Conservation (phyloP, 495 filamentous ascomycete species). For the Aspergillus sparsus region DNA sequence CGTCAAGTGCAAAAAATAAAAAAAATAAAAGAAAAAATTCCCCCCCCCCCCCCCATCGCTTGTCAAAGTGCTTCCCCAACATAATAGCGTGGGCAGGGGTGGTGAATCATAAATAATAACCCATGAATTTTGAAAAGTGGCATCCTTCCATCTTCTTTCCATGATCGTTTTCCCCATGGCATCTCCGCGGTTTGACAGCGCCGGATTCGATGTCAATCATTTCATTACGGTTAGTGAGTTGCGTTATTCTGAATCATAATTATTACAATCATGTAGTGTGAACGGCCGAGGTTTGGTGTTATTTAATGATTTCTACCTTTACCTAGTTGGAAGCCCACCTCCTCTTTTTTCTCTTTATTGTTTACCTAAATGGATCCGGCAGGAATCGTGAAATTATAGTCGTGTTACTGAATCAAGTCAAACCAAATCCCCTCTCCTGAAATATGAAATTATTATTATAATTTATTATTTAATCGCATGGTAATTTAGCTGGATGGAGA, state of each 20-base stretch:
- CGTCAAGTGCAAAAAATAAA: constrained; percentile 12
- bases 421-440: no score
- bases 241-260: no score
- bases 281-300: background rate
- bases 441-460: no score
- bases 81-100: constrained; percentile 7
- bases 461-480: no score
- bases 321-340: background rate
- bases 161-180: constrained; percentile 1
- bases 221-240: no score
- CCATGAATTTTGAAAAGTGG: no score
- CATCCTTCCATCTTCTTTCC: background rate
- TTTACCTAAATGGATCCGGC: background rate
- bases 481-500: no score
- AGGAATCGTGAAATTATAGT: background rate
- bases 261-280: no score
- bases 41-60: background rate
- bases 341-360: background rate
- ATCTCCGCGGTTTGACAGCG: constrained; percentile 4
- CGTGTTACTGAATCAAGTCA: no score
- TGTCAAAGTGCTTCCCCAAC: background rate
- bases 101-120: no score
- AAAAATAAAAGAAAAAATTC: no score
- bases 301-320: background rate
- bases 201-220: no score